Conservation (phyloP, 2,329 filamentous ascomycete species). For the Fusarium sp. region DNA sequence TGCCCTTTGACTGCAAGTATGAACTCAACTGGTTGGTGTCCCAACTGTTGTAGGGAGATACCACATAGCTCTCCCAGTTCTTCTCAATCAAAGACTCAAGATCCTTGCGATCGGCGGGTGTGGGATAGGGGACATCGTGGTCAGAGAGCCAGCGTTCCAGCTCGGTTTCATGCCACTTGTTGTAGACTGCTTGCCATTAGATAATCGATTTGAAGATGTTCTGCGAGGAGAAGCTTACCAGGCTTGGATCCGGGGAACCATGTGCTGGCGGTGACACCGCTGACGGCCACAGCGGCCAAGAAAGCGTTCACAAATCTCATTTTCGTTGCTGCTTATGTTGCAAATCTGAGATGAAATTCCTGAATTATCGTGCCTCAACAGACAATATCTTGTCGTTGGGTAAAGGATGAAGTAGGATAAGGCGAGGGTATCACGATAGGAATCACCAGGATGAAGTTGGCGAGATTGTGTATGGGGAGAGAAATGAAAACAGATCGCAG, state of each 20-base stretch:
- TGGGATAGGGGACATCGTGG: conserved; percentile 91
- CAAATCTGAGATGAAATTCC: not conserved
- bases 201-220: not conserved
- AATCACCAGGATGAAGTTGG: conserved; percentile 12
- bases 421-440: conserved; percentile 16
- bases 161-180: conserved; percentile 99
- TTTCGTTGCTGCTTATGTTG: conserved; percentile 47
- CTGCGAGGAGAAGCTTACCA: conserved; percentile 67
- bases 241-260: conserved; percentile 84
- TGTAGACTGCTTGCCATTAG: conserved; percentile 77
- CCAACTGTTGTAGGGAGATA: conserved; percentile 82
- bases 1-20: conserved; percentile 78
- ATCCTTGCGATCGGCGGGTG: conserved; percentile 90
- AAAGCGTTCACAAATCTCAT: conserved; percentile 85
- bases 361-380: not conserved
- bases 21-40: conserved; percentile 74
- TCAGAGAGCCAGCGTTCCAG: conserved; percentile 97
- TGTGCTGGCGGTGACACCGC: conserved; percentile 77
- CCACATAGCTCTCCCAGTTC: conserved; percentile 87
- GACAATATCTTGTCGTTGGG: conserved; percentile 6
- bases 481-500: conserved; percentile 26
- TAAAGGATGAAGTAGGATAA: not conserved
- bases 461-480: conserved; percentile 14
- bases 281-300: conserved; percentile 77
- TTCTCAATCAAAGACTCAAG: conserved; percentile 90